phyloP scores from a whole-genome alignment of 306 rosid species.

The Bauhinia variegata region DNA sequence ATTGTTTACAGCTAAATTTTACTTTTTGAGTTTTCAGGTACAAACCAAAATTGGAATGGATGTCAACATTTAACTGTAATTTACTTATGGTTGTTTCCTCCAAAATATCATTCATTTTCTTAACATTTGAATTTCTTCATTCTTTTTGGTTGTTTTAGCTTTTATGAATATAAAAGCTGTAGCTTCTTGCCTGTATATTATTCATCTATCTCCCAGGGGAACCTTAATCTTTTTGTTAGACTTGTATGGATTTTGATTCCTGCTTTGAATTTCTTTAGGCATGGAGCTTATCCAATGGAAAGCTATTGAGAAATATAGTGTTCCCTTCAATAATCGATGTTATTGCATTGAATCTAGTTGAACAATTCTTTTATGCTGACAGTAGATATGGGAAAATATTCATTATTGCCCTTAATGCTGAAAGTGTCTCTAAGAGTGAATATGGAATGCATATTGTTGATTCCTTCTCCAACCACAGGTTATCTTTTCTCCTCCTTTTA shows the following conservation, averaged over 20 bases:
- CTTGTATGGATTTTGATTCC: slow-evolving; percentile 26
- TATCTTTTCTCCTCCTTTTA: slow-evolving; percentile 29
- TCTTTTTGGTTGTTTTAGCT: slow-evolving; percentile 13
- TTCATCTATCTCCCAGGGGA: no score
- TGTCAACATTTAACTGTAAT: slow-evolving; percentile 1
- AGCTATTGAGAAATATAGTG: slow-evolving; percentile 61
- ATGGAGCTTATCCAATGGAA: slow-evolving; percentile 79
- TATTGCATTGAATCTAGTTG: slow-evolving; percentile 75
- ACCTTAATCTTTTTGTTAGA: background rate
- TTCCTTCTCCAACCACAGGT: slow-evolving; percentile 80
- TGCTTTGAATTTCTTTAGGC: slow-evolving; percentile 48
- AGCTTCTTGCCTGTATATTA: background rate
- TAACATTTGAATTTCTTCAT: background rate
- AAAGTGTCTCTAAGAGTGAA: slow-evolving; percentile 44
- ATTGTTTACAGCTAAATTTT: background rate
- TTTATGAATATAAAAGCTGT: background rate
- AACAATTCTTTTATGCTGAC: slow-evolving; percentile 74
- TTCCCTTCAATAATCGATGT: slow-evolving; percentile 68
- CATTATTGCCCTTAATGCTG: slow-evolving; percentile 63
- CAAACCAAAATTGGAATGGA: background rate
- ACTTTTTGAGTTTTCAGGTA: background rate
- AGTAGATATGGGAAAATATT: slow-evolving; percentile 76
- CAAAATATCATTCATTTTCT: background rate
- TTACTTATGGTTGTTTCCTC: background rate
- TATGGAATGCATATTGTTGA: slow-evolving; percentile 64